Evolutionary conservation across 768 basidiomycete genomes (phyloP).

Genomic region (Tulasnella sp.): DNA sequence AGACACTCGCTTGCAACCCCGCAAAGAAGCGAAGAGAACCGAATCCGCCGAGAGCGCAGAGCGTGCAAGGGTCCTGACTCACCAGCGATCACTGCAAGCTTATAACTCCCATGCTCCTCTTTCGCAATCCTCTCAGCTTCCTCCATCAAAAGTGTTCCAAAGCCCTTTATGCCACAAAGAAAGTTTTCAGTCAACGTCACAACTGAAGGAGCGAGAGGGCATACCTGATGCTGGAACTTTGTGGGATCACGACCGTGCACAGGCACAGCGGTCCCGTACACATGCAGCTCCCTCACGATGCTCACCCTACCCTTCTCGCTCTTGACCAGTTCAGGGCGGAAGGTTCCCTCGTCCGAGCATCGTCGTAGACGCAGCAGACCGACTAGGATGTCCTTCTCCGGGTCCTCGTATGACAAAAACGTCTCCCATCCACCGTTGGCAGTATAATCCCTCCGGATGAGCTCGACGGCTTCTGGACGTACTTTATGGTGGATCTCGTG

Average conservation of each 20-base stretch:
- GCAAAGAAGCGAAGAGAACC: not conserved
- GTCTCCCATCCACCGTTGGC: slow-evolving; percentile 99
- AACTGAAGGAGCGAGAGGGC: slow-evolving; percentile 3
- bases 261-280: slow-evolving; percentile 96
- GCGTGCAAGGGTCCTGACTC: slow-evolving; percentile 20
- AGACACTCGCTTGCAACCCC: not conserved
- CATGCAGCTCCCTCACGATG: slow-evolving; percentile 92
- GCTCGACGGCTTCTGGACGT: slow-evolving; percentile 87
- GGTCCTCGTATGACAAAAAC: slow-evolving; percentile 97
- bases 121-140: slow-evolving; percentile 96
- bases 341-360: slow-evolving; percentile 95
- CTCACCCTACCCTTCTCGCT: slow-evolving; percentile 66
- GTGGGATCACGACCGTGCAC: slow-evolving; percentile 96
- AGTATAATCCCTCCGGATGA: slow-evolving; percentile 87
- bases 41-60: not conserved
- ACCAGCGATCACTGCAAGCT: slow-evolving; percentile 96
- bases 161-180: slow-evolving; percentile 47
- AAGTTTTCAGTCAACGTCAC: not conserved
- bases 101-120: slow-evolving; percentile 92
- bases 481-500: slow-evolving; percentile 99
- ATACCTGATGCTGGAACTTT: slow-evolving; percentile 90
- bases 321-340: slow-evolving; percentile 78
- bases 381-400: slow-evolving; percentile 90
- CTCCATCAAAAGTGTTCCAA: slow-evolving; percentile 96
- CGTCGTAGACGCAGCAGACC: slow-evolving; percentile 86